Conservation (phyloP, 108 stramenopile genomes). For the Fragilariopsis cylindrus region DNA sequence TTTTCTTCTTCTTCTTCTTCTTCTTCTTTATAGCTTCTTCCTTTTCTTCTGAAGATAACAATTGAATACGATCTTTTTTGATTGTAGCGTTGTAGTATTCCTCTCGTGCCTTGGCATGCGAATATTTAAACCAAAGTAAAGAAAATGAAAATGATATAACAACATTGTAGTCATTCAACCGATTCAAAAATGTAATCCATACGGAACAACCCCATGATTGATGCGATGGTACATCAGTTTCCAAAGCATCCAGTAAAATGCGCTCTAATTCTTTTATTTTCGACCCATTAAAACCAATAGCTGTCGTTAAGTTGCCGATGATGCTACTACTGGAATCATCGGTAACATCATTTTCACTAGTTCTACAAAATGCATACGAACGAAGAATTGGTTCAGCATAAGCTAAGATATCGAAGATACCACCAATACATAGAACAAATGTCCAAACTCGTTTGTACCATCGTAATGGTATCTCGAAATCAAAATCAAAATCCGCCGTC, state of each 20-base stretch:
- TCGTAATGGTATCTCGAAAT: slow-evolving; percentile 4
- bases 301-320: background rate
- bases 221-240: background rate
- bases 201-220: background rate
- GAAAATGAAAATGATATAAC: slow-evolving; percentile 43
- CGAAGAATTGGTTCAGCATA: slow-evolving; percentile 3
- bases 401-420: slow-evolving; percentile 15
- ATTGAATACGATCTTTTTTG: slow-evolving; percentile 25
- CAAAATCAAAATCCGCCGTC: slow-evolving; percentile 5
- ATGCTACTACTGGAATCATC: background rate
- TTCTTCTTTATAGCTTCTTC: background rate
- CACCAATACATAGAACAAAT: background rate
- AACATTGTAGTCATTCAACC: slow-evolving; percentile 15
- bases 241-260: background rate
- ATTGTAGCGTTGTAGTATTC: slow-evolving; percentile 9
- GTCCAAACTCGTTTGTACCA: slow-evolving; percentile 13
- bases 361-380: background rate
- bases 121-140: slow-evolving; percentile 45
- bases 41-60: background rate
- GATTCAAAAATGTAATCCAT: slow-evolving; percentile 1
- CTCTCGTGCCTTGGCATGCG: slow-evolving; percentile 31
- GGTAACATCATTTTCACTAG: too few relatives aligned
- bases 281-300: background rate
- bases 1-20: background rate
- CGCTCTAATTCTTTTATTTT: background rate